A percentile compares a stretch with the other conserved stretches of the same genome.
Evolutionary conservation across 1,284 basidiomycete genomes (phyloP).

Genomic region (Ustilago bromivora): DNA sequence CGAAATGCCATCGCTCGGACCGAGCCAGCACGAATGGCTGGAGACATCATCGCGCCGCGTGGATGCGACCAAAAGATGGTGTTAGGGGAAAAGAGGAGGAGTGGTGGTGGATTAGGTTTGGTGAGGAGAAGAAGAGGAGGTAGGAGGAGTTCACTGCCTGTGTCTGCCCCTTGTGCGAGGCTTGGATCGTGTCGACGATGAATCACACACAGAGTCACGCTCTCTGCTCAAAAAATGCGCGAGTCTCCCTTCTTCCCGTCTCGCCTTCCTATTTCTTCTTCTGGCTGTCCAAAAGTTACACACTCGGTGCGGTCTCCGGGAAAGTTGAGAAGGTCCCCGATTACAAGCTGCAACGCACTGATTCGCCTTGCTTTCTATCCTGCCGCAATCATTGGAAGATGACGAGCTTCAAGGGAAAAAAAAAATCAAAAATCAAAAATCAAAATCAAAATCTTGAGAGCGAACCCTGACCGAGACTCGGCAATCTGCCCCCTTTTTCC

Average conservation of each 20-base stretch:
- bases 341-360: not conserved
- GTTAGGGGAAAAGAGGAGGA: constrained; percentile 24
- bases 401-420: not conserved
- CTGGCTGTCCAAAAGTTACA: not conserved
- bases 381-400: not conserved
- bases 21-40: constrained; percentile 45
- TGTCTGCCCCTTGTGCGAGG: not conserved
- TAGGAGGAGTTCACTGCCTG: not conserved
- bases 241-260: not conserved
- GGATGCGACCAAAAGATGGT: not conserved
- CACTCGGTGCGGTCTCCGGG: not conserved
- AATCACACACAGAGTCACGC: not conserved
- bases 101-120: constrained; percentile 19
- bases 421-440: not conserved
- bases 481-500: constrained; percentile 17
- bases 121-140: too few species aligned
- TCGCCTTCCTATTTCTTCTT: not conserved
- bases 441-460: not conserved
- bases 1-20: constrained; percentile 38
- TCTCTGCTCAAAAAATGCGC: not conserved
- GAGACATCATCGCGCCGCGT: constrained; percentile 34
- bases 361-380: not conserved
- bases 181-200: constrained; percentile 6
- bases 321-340: not conserved
- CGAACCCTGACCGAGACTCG: constrained; percentile 39